A percentile compares a stretch with the other conserved stretches of the same genome.
Evolutionary conservation across 441 rosid genomes (phyloP).

Genomic region (Adansonia rubrostipa): DNA sequence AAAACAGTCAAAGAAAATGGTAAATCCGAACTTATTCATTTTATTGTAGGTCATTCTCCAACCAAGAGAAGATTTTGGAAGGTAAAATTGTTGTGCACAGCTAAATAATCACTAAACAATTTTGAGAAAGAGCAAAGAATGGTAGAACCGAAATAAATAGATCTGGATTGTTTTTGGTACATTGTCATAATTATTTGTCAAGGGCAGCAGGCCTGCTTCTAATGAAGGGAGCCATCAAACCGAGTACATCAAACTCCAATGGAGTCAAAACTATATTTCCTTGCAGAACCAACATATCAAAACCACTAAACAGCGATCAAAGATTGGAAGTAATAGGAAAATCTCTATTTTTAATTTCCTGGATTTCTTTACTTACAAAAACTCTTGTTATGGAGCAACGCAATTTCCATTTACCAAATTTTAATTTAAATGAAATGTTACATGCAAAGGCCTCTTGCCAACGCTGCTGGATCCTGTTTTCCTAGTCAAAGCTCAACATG

Average conservation of each 20-base stretch:
- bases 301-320: not conserved
- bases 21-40: no score
- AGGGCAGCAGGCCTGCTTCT: no score
- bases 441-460: not conserved
- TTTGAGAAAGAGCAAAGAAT: no score
- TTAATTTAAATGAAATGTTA: not conserved
- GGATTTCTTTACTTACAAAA: not conserved
- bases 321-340: not conserved
- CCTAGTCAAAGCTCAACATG: not conserved
- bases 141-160: no score
- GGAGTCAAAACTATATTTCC: slow-evolving; percentile 13
- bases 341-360: not conserved
- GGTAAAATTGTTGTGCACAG: no score
- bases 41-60: no score
- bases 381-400: not conserved
- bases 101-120: no score
- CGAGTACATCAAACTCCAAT: not conserved
- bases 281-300: slow-evolving; percentile 22
- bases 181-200: no score
- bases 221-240: slow-evolving; percentile 16
- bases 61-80: no score
- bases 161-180: no score
- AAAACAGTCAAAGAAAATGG: no score
- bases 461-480: not conserved
- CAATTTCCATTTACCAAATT: not conserved